Evolutionary conservation across 2,329 filamentous ascomycete genomes (phyloP).

Genomic region (Epichloe brachyelytri): DNA sequence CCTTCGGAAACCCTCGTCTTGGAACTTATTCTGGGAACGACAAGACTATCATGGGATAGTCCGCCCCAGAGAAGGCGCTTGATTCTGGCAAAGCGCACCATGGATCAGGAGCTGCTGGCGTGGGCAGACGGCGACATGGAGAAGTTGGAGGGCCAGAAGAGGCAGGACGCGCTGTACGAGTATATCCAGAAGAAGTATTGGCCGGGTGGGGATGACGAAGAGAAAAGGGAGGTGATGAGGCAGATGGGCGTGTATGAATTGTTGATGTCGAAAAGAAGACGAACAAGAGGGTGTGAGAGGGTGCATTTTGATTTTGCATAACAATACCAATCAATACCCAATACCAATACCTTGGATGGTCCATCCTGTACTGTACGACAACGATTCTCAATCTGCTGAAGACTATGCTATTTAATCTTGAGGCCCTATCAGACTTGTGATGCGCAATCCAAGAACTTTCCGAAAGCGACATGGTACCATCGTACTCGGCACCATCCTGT

Average conservation of each 20-base stretch:
- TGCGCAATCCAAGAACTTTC: not conserved
- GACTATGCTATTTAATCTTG: no score
- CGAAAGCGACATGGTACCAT: not conserved
- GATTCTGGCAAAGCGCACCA: conserved; percentile 26
- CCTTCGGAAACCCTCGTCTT: conserved; percentile 33
- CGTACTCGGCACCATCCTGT: not conserved
- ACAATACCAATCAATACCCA: not conserved
- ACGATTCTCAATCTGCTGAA: no score
- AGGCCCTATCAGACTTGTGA: not conserved
- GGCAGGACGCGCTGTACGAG: conserved; percentile 27
- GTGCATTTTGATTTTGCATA: no score
- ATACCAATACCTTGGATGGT: not conserved
- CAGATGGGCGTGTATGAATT: conserved; percentile 32
- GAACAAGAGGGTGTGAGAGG: not conserved
- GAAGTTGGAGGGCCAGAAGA: conserved; percentile 22
- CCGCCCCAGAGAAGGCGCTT: conserved; percentile 27
- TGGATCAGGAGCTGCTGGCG: conserved; percentile 26
- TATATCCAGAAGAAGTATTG: conserved; percentile 28
- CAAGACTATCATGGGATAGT: conserved; percentile 30
- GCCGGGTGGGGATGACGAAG: conserved; percentile 15
- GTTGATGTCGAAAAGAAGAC: conserved; percentile 10
- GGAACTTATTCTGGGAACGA: conserved; percentile 32
- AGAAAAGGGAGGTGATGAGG: conserved; percentile 16
- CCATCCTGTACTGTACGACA: not conserved
- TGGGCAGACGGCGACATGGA: conserved; percentile 18